Evolutionary conservation across 2,329 filamentous ascomycete species (phyloP).

Genomic region (Aspergillus tanneri): DNA sequence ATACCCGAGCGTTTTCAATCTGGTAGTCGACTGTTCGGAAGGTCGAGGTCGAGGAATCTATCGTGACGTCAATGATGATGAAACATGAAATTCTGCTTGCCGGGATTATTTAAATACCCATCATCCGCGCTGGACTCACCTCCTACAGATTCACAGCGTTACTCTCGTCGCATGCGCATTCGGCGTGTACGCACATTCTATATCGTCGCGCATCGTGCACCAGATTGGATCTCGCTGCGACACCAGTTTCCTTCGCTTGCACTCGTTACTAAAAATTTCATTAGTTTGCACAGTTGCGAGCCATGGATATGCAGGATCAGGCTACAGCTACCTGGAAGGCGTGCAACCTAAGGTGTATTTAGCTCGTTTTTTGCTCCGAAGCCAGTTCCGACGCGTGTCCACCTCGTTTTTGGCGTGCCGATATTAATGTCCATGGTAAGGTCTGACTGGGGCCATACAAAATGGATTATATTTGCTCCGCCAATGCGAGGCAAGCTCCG

Average conservation of each 20-base stretch:
- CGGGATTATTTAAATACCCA: conserved; percentile 8
- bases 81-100: conserved; percentile 2
- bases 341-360: conserved; percentile 38
- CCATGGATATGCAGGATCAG: too few species aligned
- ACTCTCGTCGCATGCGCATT: conserved; percentile 53
- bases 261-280: conserved; percentile 60
- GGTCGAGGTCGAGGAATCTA: conserved; percentile 20
- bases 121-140: conserved; percentile 21
- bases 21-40: conserved; percentile 29
- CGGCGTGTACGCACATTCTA: conserved; percentile 64
- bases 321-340: conserved; percentile 29
- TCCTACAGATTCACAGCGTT: conserved; percentile 2
- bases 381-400: conserved; percentile 19
- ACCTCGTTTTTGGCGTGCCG: conserved; percentile 1
- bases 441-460: too few species aligned
- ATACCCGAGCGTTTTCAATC: conserved; percentile 27
- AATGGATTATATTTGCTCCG: too few species aligned
- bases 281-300: background rate
- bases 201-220: conserved; percentile 64
- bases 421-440: too few species aligned
- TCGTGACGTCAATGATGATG: background rate
- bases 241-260: conserved; percentile 73
- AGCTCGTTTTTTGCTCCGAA: conserved; percentile 32
- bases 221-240: conserved; percentile 71
- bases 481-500: too few species aligned